These are phyloP conservation scores for Yarrowia sp. DNA, from an alignment of 805 yeast genomes.

Conservation along the genomic window DNA sequence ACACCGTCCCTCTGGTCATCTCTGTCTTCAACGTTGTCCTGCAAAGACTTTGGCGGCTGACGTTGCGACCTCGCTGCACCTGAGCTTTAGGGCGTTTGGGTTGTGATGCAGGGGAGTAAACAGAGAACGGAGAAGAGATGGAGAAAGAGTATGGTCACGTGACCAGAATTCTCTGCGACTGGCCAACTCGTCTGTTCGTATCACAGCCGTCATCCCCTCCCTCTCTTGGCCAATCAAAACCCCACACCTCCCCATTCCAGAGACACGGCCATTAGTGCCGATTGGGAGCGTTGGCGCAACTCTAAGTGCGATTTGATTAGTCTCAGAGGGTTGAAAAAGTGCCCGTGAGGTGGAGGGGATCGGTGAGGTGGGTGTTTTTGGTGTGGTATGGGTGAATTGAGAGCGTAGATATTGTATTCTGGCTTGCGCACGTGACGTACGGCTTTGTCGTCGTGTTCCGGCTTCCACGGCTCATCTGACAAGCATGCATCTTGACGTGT, in stretches of 20 bases:
- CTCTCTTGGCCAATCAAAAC: background rate
- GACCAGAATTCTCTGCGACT: background rate
- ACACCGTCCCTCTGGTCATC: background rate
- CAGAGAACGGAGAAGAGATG: background rate
- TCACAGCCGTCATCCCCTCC: background rate
- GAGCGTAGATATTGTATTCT: too few species aligned
- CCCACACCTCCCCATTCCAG: too few species aligned
- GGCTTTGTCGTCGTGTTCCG: too few species aligned
- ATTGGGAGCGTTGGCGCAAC: background rate
- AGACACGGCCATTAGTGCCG: background rate
- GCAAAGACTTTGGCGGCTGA: background rate
- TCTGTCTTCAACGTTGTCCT: background rate
- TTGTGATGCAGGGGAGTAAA: slow-evolving; percentile 18
- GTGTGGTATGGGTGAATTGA: too few species aligned
- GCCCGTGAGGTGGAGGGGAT: too few species aligned
- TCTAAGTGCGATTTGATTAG: slow-evolving; percentile 7
- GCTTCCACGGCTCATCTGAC: background rate
- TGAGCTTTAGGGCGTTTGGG: slow-evolving; percentile 9
- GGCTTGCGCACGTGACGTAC: too few species aligned
- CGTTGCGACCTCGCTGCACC: background rate
- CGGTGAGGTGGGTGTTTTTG: too few species aligned
- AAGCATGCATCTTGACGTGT: slow-evolving; percentile 15
- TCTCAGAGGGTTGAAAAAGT: background rate
- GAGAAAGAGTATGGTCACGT: background rate
- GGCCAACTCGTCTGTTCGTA: too few species aligned